Percentiles rank a stretch among this genome's conserved stretches.
Evolutionary conservation across 1,284 basidiomycete genomes (phyloP).

Genomic region (Pterula multifida): DNA sequence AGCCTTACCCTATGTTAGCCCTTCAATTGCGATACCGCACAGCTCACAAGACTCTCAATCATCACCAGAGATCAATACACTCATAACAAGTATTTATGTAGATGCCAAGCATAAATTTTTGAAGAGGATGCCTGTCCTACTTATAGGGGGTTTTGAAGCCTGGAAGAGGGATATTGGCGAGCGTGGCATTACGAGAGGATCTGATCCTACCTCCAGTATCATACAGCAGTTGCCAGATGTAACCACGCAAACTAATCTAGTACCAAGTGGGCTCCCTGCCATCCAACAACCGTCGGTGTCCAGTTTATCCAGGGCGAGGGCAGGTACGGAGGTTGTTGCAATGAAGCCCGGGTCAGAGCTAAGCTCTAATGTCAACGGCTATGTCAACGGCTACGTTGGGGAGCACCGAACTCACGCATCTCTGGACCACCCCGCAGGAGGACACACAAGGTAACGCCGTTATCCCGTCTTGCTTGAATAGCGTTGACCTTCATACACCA

Average conservation of each 20-base stretch:
- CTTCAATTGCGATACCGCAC: not conserved
- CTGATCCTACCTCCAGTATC: not conserved
- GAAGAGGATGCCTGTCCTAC: conserved; percentile 69
- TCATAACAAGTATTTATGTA: conserved; percentile 64
- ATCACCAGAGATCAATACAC: conserved; percentile 19
- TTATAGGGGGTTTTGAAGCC: conserved; percentile 77
- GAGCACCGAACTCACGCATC: not conserved
- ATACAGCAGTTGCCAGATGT: not conserved
- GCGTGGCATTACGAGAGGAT: conserved; percentile 2
- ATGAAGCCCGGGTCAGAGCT: not conserved
- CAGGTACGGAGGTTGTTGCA: not conserved
- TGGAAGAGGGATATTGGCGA: conserved; percentile 67
- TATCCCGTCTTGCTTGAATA: too few relatives aligned
- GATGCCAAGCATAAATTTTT: conserved; percentile 63
- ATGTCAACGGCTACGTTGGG: not conserved
- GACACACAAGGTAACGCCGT: not conserved
- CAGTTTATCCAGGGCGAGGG: not conserved
- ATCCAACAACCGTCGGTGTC: not conserved
- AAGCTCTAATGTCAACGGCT: not conserved
- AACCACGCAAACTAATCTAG: not conserved
- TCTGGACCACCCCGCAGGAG: not conserved
- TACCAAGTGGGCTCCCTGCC: not conserved
- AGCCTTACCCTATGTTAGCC: not conserved
- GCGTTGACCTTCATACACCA: too few relatives aligned
- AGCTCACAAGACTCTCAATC: not conserved